Evolutionary conservation across 805 yeast species (phyloP).

Genomic region (Peterozyma xylosa): DNA sequence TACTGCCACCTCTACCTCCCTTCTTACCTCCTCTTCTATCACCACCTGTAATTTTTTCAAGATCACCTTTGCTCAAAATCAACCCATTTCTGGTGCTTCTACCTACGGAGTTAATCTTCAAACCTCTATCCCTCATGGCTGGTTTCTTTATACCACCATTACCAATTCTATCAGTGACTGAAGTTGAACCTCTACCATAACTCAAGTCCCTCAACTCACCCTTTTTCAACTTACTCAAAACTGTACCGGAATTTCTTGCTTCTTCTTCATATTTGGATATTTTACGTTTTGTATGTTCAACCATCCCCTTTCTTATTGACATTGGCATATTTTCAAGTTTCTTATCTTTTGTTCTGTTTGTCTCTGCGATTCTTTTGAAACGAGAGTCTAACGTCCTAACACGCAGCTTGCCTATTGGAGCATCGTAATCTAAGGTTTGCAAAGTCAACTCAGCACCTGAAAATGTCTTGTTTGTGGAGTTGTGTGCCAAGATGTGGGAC

Average conservation of each 20-base stretch:
- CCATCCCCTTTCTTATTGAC: slow-evolving; percentile 80
- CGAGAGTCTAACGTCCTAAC: slow-evolving; percentile 56
- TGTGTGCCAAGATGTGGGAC: slow-evolving; percentile 51
- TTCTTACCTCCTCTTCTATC: slow-evolving; percentile 7
- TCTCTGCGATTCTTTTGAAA: slow-evolving; percentile 34
- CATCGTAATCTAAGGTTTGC: slow-evolving; percentile 52
- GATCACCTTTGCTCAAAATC: slow-evolving; percentile 59
- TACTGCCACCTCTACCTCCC: slow-evolving; percentile 9
- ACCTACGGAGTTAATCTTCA: slow-evolving; percentile 72
- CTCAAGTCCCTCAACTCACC: slow-evolving; percentile 56
- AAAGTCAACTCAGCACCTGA: slow-evolving; percentile 68
- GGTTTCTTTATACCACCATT: slow-evolving; percentile 31
- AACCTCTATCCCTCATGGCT: slow-evolving; percentile 61
- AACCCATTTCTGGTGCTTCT: slow-evolving; percentile 74
- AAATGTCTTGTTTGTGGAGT: slow-evolving; percentile 23
- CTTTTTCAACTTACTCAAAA: slow-evolving; percentile 64
- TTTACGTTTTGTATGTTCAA: slow-evolving; percentile 44
- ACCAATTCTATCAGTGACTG: slow-evolving; percentile 45
- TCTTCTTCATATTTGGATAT: slow-evolving; percentile 57
- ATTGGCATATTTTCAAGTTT: slow-evolving; percentile 80
- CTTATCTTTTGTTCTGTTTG: slow-evolving; percentile 23
- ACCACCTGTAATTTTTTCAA: slow-evolving; percentile 36
- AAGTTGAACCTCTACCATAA: slow-evolving; percentile 46
- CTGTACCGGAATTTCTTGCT: slow-evolving; percentile 85
- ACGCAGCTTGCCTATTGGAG: slow-evolving; percentile 63